A percentile compares a stretch with the other conserved stretches of the same genome.
These are phyloP conservation scores for Sugiyamaella americana DNA, from an alignment of 805 yeast genomes.

Conservation along the genomic window DNA sequence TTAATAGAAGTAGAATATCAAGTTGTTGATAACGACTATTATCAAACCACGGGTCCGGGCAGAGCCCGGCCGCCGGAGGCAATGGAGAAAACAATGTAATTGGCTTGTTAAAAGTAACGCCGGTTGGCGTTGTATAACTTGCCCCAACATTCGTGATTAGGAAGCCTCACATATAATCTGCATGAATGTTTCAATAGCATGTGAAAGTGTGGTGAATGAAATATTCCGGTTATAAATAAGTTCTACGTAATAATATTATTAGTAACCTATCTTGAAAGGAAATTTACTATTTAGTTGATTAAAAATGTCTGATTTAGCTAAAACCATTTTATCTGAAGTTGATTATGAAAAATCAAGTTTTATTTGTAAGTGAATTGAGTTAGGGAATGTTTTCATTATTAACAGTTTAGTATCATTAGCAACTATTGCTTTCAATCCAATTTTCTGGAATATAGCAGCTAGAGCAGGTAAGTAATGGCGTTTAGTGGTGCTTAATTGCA, in stretches of 20 bases:
- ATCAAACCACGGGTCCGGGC: no score
- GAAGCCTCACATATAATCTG: neutral
- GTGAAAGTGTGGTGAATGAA: neutral
- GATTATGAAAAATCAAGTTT: neutral
- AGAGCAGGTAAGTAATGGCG: constrained; percentile 32
- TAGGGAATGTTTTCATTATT: neutral
- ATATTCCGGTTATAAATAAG: neutral
- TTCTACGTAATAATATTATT: neutral
- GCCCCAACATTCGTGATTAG: no score
- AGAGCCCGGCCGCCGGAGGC: no score
- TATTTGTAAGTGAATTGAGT: neutral
- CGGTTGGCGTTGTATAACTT: no score
- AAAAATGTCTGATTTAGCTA: neutral
- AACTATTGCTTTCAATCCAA: constrained; percentile 83
- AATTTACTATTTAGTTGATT: neutral
- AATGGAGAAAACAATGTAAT: no score
- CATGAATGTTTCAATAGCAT: neutral
- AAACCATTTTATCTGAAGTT: neutral
- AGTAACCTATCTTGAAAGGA: neutral
- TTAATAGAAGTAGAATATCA: no score
- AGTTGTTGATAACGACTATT: no score
- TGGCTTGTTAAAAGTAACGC: no score
- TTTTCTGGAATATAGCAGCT: constrained; percentile 93
- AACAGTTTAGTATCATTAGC: constrained; percentile 42
- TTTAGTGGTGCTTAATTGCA: neutral